Evolutionary conservation across 495 filamentous ascomycete genomes (phyloP), one percentile per base, ranked within the genome.

Genomic region (Recurvomyces mirabilis): DNA sequence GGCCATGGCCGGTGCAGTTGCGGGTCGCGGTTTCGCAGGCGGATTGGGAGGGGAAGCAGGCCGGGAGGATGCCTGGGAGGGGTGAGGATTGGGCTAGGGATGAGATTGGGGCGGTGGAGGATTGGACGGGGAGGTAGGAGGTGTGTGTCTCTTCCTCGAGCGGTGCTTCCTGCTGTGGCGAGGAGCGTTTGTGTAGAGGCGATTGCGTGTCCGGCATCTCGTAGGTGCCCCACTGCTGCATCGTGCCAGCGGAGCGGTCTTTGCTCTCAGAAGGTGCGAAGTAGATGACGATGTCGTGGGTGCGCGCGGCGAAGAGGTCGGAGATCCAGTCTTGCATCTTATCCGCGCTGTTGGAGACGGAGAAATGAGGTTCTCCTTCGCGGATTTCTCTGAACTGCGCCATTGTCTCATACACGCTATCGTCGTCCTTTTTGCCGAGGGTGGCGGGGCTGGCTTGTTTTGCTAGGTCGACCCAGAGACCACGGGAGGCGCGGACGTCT

Each of bases 1-100:
- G 49, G 23, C 87, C 87, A 64, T 86, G 87, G 37, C 77, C 75
- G 3, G 79, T 81, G 65, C 87, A 94, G 50, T 72, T 71, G 55
- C 72, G 69, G 12, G 87, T 94, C 34, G 63, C 56, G 28, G 61
- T 63, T 20, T 67, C 60, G 63, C 84, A 91, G 43, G 68, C 64
- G 15, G 74, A 69, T 45, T 74, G 65, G 7, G 71, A 74, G 33
- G 61, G 38, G 64, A 87, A 80, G 67, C 86, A 94, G 45, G 73
- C 48, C 19, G 74, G 72, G 20, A 65, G 56, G 34, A 63, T 54
- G 54, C 63, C 63, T 12, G 28, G 32, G 24, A 52, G 67, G 59
- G 60, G 34, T 42, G 44, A 20, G 21, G 28, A 36, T 46, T 31
- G 38, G 49, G 56, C 51, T 50, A 49, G 48, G 32, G 36, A 38